Evolutionary conservation across 106 monocot species (phyloP), one percentile per base, ranked within the genome.

Genomic region (Allium cepa): DNA sequence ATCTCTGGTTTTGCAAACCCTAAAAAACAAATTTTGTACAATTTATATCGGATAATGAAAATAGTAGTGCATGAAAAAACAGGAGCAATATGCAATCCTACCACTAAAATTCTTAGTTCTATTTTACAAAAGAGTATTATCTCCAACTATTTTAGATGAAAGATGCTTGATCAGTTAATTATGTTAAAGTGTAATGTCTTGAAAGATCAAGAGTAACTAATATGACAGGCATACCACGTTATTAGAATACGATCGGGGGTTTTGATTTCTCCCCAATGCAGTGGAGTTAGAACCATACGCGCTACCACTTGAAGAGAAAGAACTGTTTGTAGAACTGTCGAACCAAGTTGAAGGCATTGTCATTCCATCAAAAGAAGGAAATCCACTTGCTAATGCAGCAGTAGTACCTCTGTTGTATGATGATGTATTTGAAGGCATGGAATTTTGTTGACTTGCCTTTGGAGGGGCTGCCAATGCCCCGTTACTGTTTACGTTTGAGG

Each of bases 331-430:
- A 13, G 76, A 64, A 9, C 73, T 67, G 80, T 85, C 85, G 80
- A 46, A 17, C 80, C 85, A 88, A 18, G 80, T 78, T 50, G 80
- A 56, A 58, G 87, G 84, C 17, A 87, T 82, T 47, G 70, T 70
- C 50, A 77, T 77, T 10, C 77, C 87, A 80, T 83, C 80, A 72
- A 71, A 83, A 17, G 76, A 81, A 59, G 79, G 77, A 72, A 74
- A 26, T 9, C 72, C 79, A 75, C 68, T 69, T 9, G 81, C 49
- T 64, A 75, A 70, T 18, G 51, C 53, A 53, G 1, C 36, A 36
- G 36, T 36, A 36, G 36, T 36, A 5, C 71, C 76, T 67, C 65
- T 65, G 61, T 71, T 74, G 71, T 80, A 63, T 17, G 69, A 63
- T 17, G 69, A 69, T 47, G 72, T 72, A 68, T 72, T 79, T 15